Percentiles rank a stretch among this genome's conserved stretches.
phyloP scores from a whole-genome alignment of 352 stramenopile genomes.

The Phytophthora melonis region DNA sequence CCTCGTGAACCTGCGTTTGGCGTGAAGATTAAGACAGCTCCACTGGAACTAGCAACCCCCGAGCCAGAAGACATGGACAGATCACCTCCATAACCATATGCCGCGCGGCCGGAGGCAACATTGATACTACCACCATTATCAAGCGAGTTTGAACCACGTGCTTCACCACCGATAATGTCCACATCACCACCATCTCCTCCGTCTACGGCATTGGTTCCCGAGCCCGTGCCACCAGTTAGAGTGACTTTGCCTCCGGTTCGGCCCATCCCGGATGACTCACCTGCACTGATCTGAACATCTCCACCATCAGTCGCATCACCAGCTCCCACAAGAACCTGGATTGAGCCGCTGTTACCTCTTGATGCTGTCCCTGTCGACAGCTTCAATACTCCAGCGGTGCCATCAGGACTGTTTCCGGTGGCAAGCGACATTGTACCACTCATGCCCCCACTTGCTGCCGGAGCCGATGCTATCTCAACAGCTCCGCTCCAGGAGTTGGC shows the following conservation, averaged over 20 bases:
- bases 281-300: slow-evolving; percentile 66
- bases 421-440: slow-evolving; percentile 65
- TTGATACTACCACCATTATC: slow-evolving; percentile 91
- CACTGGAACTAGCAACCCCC: slow-evolving; percentile 65
- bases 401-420: slow-evolving; percentile 51
- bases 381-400: slow-evolving; percentile 49
- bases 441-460: slow-evolving; percentile 58
- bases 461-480: slow-evolving; percentile 60
- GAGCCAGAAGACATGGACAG: slow-evolving; percentile 56
- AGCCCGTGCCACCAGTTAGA: slow-evolving; percentile 61
- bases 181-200: slow-evolving; percentile 92
- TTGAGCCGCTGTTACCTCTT: slow-evolving; percentile 67
- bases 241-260: slow-evolving; percentile 60
- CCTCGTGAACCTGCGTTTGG: slow-evolving; percentile 57
- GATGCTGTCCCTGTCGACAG: slow-evolving; percentile 58
- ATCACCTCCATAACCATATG: slow-evolving; percentile 73
- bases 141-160: slow-evolving; percentile 83
- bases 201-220: slow-evolving; percentile 84
- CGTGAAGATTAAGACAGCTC: slow-evolving; percentile 57
- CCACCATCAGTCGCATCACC: slow-evolving; percentile 70
- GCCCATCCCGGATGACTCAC: slow-evolving; percentile 61
- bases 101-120: slow-evolving; percentile 76
- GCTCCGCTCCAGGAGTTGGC: slow-evolving; percentile 57
- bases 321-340: slow-evolving; percentile 64
- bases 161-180: slow-evolving; percentile 86